Evolutionary conservation across 2,329 filamentous ascomycete genomes (phyloP).

Genomic region (Phyllosticta capitalensis): DNA sequence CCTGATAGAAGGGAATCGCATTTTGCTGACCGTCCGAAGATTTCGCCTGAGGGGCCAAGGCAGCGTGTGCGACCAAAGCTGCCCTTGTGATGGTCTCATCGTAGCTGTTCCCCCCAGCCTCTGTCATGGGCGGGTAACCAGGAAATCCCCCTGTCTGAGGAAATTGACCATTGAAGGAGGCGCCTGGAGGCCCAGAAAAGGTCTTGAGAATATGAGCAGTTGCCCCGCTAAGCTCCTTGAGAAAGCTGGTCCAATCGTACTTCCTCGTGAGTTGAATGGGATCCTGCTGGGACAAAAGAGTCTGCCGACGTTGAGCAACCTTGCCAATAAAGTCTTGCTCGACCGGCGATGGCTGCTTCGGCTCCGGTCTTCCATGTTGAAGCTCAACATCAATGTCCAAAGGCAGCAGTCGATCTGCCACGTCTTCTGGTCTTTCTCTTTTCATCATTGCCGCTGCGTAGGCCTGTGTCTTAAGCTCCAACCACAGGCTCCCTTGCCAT

Average conservation of each 20-base stretch:
- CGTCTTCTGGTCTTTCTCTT: conserved; percentile 41
- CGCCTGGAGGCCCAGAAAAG: conserved; percentile 42
- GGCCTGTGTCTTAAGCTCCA: conserved; percentile 58
- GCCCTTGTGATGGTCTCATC: conserved; percentile 15
- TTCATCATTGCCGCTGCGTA: conserved; percentile 43
- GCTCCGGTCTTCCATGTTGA: conserved; percentile 44
- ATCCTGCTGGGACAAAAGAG: conserved; percentile 37
- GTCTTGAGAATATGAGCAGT: conserved; percentile 47
- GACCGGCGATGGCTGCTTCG: conserved; percentile 43
- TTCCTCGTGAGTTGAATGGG: conserved; percentile 43
- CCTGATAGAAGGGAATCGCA: conserved; percentile 9
- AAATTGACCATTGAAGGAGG: background rate
- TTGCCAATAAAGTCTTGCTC: conserved; percentile 45
- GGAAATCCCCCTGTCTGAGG: conserved; percentile 6
- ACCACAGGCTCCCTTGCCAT: conserved; percentile 50
- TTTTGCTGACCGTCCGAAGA: conserved; percentile 6
- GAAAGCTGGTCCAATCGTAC: conserved; percentile 55
- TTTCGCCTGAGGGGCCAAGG: conserved; percentile 8
- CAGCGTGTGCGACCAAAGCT: conserved; percentile 14
- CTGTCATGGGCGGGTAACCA: conserved; percentile 2
- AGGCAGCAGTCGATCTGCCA: conserved; percentile 52
- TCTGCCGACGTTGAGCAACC: conserved; percentile 37
- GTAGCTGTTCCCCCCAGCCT: conserved; percentile 4
- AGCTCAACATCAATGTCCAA: conserved; percentile 46
- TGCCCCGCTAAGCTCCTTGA: conserved; percentile 40